Percentiles rank a stretch among this genome's conserved stretches.
Evolutionary conservation across 2,329 filamentous ascomycete genomes (phyloP).

Genomic region (Penicillium sp.): DNA sequence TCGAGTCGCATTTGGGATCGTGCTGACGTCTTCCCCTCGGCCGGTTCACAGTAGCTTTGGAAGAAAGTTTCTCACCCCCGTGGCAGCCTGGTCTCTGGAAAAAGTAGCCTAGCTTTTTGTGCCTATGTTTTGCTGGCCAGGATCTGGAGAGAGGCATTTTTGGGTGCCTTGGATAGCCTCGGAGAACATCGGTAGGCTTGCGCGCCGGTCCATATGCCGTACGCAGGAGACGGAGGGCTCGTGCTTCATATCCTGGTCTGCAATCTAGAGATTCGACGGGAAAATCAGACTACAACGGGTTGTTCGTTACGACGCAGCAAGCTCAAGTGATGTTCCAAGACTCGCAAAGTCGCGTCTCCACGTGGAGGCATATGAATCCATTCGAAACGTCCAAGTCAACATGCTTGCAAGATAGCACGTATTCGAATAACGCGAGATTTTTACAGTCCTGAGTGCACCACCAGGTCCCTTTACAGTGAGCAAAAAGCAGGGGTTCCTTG

Average conservation of each 20-base stretch:
- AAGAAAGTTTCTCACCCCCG: conserved; percentile 1
- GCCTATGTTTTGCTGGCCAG: background rate
- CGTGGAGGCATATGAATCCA: too few species aligned
- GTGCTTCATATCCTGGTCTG: conserved; percentile 5
- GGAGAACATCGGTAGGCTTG: background rate
- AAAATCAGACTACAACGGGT: conserved; percentile 4
- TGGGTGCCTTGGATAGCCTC: background rate
- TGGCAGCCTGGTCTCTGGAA: background rate
- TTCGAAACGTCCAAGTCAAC: background rate
- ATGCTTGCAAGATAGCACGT: background rate
- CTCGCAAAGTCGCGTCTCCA: background rate
- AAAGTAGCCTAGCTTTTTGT: background rate
- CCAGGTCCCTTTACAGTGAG: background rate
- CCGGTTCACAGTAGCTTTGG: background rate
- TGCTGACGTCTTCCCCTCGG: conserved; percentile 10
- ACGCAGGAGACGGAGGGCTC: conserved; percentile 7
- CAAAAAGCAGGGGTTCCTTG: background rate
- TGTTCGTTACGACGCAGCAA: background rate
- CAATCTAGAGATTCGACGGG: background rate
- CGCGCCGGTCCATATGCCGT: conserved; percentile 3
- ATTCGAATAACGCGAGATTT: background rate
- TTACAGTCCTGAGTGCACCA: background rate
- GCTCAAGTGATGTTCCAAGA: background rate
- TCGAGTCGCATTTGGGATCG: conserved; percentile 8
- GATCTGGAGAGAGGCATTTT: background rate